Evolutionary conservation across 1,284 basidiomycete genomes (phyloP).

Genomic region (Ganoderma leucocontextum): DNA sequence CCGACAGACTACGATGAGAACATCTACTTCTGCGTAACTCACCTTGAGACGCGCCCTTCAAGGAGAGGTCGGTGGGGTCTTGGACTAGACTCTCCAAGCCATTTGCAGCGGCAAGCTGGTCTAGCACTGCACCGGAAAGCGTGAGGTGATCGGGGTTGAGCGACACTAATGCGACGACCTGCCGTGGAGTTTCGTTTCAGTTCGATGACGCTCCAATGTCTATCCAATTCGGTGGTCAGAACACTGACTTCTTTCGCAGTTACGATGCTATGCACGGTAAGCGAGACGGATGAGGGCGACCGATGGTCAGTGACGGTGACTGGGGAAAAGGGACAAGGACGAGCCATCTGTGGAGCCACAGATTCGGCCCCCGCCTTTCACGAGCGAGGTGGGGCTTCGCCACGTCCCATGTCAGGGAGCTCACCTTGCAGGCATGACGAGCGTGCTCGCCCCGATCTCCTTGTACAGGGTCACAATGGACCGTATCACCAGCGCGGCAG

Average conservation of each 20-base stretch:
- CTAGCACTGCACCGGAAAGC: conserved; percentile 52
- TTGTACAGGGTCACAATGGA: conserved; percentile 50
- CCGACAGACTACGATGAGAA: background rate
- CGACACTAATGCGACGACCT: conserved; percentile 53
- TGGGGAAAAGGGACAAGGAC: background rate
- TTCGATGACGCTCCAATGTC: background rate
- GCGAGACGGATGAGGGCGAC: background rate
- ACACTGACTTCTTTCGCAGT: conserved; percentile 48
- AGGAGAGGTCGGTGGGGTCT: background rate
- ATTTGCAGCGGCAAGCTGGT: conserved; percentile 46
- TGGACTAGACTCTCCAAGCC: conserved; percentile 7
- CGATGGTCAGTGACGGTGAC: background rate
- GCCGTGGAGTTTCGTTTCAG: background rate
- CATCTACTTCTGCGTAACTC: background rate
- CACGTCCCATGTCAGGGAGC: conserved; percentile 6
- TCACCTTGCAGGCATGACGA: conserved; percentile 61
- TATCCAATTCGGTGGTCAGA: too few relatives aligned
- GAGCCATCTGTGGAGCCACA: background rate
- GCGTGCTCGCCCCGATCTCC: conserved; percentile 48
- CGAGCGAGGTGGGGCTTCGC: background rate
- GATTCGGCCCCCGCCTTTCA: background rate
- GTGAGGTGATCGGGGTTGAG: conserved; percentile 56
- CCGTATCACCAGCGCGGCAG: conserved; percentile 49
- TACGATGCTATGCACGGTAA: conserved; percentile 47
- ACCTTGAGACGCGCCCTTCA: background rate